A percentile compares a stretch with the other conserved stretches of the same genome.
These are phyloP conservation scores for Nelumbo lutea DNA, from an alignment of 164 flowering plant genomes.

Conservation along the genomic window DNA sequence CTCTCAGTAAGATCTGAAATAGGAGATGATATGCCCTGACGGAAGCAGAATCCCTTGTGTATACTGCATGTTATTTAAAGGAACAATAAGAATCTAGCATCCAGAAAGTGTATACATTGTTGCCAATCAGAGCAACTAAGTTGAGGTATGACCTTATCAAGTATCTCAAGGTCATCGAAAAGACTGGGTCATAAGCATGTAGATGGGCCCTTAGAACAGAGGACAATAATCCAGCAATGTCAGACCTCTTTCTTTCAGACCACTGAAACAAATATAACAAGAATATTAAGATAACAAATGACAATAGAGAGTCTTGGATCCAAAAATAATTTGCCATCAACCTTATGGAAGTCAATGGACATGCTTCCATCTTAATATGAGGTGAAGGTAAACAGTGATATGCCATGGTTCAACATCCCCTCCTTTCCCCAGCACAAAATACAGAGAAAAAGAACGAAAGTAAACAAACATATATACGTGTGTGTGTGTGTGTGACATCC, in stretches of 20 bases:
- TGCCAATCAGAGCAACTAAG: background rate
- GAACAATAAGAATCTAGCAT: constrained; percentile 1
- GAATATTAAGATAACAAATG: too few species aligned
- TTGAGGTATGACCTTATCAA: constrained; percentile 66
- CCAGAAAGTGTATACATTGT: background rate
- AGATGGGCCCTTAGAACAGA: constrained; percentile 82
- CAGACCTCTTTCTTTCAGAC: constrained; percentile 82
- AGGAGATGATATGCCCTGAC: constrained; percentile 82
- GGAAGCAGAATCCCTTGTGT: constrained; percentile 84
- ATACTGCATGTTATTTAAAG: constrained; percentile 44
- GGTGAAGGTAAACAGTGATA: background rate
- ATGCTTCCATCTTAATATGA: background rate
- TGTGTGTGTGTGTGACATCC: too few species aligned
- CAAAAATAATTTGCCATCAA: background rate
- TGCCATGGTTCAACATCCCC: too few species aligned
- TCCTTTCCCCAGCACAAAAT: too few species aligned
- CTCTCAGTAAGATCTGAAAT: constrained; percentile 84
- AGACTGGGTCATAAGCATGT: constrained; percentile 87
- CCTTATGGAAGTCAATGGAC: background rate
- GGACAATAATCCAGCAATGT: constrained; percentile 81
- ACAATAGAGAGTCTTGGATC: too few species aligned
- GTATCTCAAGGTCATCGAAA: constrained; percentile 92
- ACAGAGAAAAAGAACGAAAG: too few species aligned
- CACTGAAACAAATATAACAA: constrained; percentile 53
- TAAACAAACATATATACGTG: too few species aligned